Evolutionary conservation across 1,284 basidiomycete species (phyloP).

Genomic region (Grifola frondosa): DNA sequence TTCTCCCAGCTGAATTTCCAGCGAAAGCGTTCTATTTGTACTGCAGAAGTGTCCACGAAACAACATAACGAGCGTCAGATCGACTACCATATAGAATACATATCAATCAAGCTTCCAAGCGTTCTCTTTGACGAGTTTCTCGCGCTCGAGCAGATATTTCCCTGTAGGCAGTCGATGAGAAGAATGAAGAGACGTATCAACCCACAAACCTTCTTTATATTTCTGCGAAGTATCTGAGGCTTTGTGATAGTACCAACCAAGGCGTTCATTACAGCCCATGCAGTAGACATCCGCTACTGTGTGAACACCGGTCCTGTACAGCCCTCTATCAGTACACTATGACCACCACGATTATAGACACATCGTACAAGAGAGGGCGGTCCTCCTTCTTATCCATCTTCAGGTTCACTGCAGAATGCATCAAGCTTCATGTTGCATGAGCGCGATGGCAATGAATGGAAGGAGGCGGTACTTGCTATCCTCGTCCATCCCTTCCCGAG

Average conservation of each 20-base stretch:
- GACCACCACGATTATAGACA: constrained; percentile 2
- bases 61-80: not conserved
- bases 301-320: constrained; percentile 73
- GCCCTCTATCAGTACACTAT: too few species aligned
- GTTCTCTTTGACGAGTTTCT: constrained; percentile 79
- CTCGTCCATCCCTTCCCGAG: constrained; percentile 80
- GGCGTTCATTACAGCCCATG: constrained; percentile 70
- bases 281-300: constrained; percentile 82
- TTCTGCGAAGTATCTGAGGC: constrained; percentile 79
- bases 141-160: constrained; percentile 82
- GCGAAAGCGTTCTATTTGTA: too few species aligned
- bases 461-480: constrained; percentile 54
- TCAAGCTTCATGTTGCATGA: too few species aligned
- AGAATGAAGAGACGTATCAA: not conserved
- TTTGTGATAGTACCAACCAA: constrained; percentile 86
- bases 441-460: not conserved
- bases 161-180: constrained; percentile 40
- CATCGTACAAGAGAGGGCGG: constrained; percentile 66
- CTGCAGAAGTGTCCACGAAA: too few species aligned
- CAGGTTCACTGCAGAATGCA: constrained; percentile 77
- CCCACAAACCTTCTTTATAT: constrained; percentile 77
- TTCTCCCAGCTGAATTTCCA: too few species aligned
- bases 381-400: constrained; percentile 76
- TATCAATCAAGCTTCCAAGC: constrained; percentile 70
- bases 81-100: too few species aligned